phyloP scores from a whole-genome alignment of 805 yeast genomes.

The Saccharomycopsis sp. region DNA sequence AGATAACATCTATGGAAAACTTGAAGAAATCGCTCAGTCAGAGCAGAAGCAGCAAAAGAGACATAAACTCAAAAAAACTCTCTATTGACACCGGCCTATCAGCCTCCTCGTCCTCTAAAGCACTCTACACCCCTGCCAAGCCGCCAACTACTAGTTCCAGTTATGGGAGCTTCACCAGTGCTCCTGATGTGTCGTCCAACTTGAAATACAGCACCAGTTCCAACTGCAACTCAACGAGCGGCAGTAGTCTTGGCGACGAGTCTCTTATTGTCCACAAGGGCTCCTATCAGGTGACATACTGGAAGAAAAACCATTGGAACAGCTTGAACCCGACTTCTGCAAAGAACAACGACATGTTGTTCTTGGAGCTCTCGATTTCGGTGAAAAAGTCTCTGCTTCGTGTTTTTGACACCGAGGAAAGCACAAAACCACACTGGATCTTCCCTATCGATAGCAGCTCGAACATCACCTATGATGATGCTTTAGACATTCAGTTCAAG shows the following conservation, averaged over 20 bases:
- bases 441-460: constrained; percentile 11
- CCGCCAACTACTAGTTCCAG: background rate
- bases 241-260: background rate
- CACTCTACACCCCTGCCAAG: background rate
- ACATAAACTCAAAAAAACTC: constrained; percentile 2
- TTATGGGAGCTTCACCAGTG: background rate
- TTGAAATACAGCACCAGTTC: constrained; percentile 3
- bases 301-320: constrained; percentile 18
- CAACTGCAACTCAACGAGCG: background rate
- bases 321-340: background rate
- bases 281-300: constrained; percentile 5
- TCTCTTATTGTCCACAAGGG: constrained; percentile 11
- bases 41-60: constrained; percentile 2
- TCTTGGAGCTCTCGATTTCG: constrained; percentile 11
- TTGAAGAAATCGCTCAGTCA: constrained; percentile 8
- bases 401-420: constrained; percentile 10
- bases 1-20: constrained; percentile 8
- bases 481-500: constrained; percentile 15
- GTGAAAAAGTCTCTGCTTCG: constrained; percentile 6
- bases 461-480: constrained; percentile 7
- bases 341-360: constrained; percentile 3
- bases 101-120: background rate
- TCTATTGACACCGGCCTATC: background rate
- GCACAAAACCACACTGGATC: constrained; percentile 13
- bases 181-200: background rate